Conservation (phyloP, 1,284 basidiomycete species). For the Bjerkandera adusta region DNA sequence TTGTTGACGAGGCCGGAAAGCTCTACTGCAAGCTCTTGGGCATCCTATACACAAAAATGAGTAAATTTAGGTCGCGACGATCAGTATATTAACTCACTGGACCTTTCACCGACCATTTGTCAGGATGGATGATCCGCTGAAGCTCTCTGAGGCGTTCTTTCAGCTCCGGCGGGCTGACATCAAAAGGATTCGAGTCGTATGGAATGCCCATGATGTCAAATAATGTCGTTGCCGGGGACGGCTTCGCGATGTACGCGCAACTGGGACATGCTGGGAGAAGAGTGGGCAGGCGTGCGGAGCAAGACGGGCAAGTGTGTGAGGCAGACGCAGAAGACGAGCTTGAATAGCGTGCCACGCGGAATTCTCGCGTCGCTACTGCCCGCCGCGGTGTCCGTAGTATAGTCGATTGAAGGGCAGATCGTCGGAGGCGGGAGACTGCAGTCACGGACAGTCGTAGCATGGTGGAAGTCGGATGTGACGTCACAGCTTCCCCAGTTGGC, state of each 20-base stretch:
- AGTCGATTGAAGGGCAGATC: not conserved
- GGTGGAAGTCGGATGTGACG: conserved; percentile 21
- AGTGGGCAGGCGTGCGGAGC: conserved; percentile 54
- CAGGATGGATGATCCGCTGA: conserved; percentile 79
- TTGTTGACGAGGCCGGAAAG: conserved; percentile 75
- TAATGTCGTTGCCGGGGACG: conserved; percentile 49
- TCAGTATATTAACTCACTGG: conserved; percentile 39
- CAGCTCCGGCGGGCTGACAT: conserved; percentile 51
- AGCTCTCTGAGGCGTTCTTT: conserved; percentile 62
- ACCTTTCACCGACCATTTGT: conserved; percentile 69
- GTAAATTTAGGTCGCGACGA: not conserved
- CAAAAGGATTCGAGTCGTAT: conserved; percentile 62
- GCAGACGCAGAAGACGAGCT: conserved; percentile 6
- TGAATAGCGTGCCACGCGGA: not conserved
- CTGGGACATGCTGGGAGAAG: conserved; percentile 65
- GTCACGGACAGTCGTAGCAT: conserved; percentile 25
- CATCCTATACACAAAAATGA: conserved; percentile 38
- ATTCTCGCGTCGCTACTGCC: not conserved
- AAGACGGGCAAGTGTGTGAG: conserved; percentile 51
- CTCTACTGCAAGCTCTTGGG: conserved; percentile 58
- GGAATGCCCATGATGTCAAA: conserved; percentile 64
- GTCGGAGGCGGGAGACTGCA: conserved; percentile 11
- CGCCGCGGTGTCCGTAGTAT: no score
- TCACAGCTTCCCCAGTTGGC: conserved; percentile 21
- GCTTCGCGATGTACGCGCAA: conserved; percentile 61